Evolutionary conservation across 108 stramenopile species (phyloP).

Genomic region (Discostella stelligeroides): DNA sequence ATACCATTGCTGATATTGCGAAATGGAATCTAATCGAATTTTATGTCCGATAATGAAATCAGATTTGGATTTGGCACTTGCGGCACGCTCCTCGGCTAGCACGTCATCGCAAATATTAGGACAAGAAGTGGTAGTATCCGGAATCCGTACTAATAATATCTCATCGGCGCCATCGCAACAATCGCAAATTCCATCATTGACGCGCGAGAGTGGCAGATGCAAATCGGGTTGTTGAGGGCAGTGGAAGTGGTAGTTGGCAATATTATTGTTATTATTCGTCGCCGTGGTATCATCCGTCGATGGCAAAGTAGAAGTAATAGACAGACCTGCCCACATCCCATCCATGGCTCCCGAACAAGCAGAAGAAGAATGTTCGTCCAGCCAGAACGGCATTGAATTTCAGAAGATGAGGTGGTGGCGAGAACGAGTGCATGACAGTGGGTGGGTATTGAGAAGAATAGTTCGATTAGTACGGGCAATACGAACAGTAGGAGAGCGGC

Average conservation of each 20-base stretch:
- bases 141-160: not conserved
- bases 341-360: constrained; percentile 72
- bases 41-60: constrained; percentile 53
- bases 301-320: too few species aligned
- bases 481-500: too few species aligned
- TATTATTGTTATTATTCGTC: not conserved
- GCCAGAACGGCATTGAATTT: constrained; percentile 11
- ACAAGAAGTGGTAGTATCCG: constrained; percentile 30
- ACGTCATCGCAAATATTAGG: constrained; percentile 66
- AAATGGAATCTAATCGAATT: constrained; percentile 41
- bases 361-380: constrained; percentile 23
- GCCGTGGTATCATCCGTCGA: not conserved
- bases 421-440: too few species aligned
- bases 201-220: constrained; percentile 52
- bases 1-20: constrained; percentile 42
- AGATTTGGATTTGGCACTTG: constrained; percentile 16
- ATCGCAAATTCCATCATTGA: constrained; percentile 85
- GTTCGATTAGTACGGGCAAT: too few species aligned
- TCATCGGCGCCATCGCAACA: constrained; percentile 85
- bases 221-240: constrained; percentile 71
- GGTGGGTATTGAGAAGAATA: too few species aligned
- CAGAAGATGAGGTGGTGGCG: constrained; percentile 5
- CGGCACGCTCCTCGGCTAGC: constrained; percentile 54
- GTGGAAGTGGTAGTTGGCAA: constrained; percentile 14
- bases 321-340: constrained; percentile 56